phyloP scores from a whole-genome alignment of 1,284 basidiomycete genomes.

The Cryptococcus jaspeensis region DNA sequence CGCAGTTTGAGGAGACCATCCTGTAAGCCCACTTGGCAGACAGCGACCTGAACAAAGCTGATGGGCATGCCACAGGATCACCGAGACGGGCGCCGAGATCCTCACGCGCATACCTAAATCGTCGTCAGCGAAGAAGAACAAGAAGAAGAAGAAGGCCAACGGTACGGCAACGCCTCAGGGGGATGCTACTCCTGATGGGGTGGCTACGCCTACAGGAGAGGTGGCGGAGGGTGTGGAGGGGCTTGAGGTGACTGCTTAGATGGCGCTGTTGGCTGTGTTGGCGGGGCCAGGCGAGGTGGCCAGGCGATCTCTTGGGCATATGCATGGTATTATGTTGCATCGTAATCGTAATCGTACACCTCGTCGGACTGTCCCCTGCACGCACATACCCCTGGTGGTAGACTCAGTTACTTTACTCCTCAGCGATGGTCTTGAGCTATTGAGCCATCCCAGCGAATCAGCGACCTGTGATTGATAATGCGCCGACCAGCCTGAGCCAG shows the following conservation, averaged over 20 bases:
- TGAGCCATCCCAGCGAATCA: slow-evolving; percentile 10
- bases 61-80: slow-evolving; percentile 62
- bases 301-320: too few relatives aligned
- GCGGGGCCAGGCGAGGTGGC: slow-evolving; percentile 8
- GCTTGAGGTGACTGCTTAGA: slow-evolving; percentile 4
- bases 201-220: slow-evolving; percentile 25
- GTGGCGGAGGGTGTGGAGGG: slow-evolving; percentile 21
- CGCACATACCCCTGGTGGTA: background rate
- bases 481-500: background rate
- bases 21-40: slow-evolving; percentile 59
- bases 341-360: too few relatives aligned
- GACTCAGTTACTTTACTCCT: slow-evolving; percentile 18
- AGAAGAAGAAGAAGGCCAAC: slow-evolving; percentile 40
- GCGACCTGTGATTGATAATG: slow-evolving; percentile 2
- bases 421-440: slow-evolving; percentile 45
- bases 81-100: slow-evolving; percentile 85
- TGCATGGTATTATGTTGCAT: too few relatives aligned
- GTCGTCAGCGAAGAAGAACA: slow-evolving; percentile 27
- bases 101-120: slow-evolving; percentile 61
- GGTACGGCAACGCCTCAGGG: slow-evolving; percentile 13
- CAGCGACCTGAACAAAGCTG: background rate
- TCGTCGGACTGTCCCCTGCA: too few relatives aligned
- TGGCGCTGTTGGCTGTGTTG: too few relatives aligned
- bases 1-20: slow-evolving; percentile 93
- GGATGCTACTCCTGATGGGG: slow-evolving; percentile 16